A percentile compares a stretch with the other conserved stretches of the same genome.
Evolutionary conservation across 441 rosid species (phyloP).

Genomic region (Francoa sonchifolia): DNA sequence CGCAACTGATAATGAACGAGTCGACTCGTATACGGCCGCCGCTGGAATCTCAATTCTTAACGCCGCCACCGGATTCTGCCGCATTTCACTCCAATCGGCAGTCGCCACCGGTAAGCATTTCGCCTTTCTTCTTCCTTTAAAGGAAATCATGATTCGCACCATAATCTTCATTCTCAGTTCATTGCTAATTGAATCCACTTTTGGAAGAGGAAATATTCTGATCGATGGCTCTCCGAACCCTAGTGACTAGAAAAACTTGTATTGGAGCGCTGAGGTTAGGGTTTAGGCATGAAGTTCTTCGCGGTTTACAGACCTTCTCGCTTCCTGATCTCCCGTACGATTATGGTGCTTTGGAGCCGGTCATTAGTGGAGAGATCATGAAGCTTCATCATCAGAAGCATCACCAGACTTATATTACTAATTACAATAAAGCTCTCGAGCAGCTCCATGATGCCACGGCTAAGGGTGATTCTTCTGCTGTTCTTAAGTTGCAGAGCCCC

Average conservation of each 20-base stretch:
- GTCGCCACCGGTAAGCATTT: no score
- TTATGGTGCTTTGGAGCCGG: conserved; percentile 82
- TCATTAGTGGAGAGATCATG: conserved; percentile 79
- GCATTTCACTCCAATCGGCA: no score
- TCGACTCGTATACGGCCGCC: no score
- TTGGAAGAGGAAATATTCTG: no score
- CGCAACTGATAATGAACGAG: no score
- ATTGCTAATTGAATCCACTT: no score
- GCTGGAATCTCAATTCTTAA: no score
- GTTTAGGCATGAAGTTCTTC: conserved; percentile 7
- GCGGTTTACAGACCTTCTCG: conserved; percentile 53
- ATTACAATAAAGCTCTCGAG: conserved; percentile 79
- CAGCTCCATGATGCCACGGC: conserved; percentile 52
- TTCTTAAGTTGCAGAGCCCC: conserved; percentile 66
- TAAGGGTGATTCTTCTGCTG: conserved; percentile 58
- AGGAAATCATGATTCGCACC: no score
- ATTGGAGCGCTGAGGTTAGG: conserved; percentile 5
- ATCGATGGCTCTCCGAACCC: conserved; percentile 53
- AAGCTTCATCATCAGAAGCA: conserved; percentile 94
- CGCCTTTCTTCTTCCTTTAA: no score
- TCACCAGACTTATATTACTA: conserved; percentile 75
- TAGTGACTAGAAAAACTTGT: conserved; percentile 23
- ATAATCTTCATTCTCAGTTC: no score
- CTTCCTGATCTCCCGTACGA: conserved; percentile 91
- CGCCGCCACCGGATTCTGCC: no score